These are phyloP conservation scores for Phaseolus coccineus DNA, from an alignment of 331 rosid species.

Conservation along the genomic window DNA sequence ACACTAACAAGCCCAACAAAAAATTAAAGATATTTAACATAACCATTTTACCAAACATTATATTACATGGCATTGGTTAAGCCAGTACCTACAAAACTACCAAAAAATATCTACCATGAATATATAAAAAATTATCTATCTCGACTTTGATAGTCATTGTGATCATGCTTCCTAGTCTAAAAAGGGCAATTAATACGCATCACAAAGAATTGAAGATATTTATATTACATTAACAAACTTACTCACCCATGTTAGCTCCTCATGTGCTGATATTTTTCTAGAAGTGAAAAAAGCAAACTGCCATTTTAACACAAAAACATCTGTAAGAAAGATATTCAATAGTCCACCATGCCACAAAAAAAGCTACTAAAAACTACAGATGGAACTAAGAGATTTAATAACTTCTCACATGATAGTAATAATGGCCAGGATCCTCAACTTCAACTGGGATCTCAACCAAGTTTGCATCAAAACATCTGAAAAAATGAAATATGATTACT, in stretches of 20 bases:
- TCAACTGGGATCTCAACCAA: slow-evolving; percentile 85
- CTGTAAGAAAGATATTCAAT: slow-evolving; percentile 31
- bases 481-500: slow-evolving; percentile 28
- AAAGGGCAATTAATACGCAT: slow-evolving; percentile 28
- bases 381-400: slow-evolving; percentile 31
- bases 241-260: slow-evolving; percentile 99
- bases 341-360: slow-evolving; percentile 34
- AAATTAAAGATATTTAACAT: neutral
- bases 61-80: slow-evolving; percentile 6
- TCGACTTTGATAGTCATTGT: neutral
- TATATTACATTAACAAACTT: slow-evolving; percentile 30
- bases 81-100: slow-evolving; percentile 5
- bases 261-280: slow-evolving; percentile 74
- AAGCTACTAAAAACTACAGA: slow-evolving; percentile 10
- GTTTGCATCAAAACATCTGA: slow-evolving; percentile 92
- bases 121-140: slow-evolving; percentile 14
- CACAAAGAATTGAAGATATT: slow-evolving; percentile 9
- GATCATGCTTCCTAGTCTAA: slow-evolving; percentile 1
- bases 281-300: slow-evolving; percentile 91
- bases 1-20: slow-evolving; percentile 12
- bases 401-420: slow-evolving; percentile 79
- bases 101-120: neutral
- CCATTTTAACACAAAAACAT: slow-evolving; percentile 36
- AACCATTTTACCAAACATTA: slow-evolving; percentile 10
- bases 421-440: slow-evolving; percentile 73